Conservation (phyloP, 495 filamentous ascomycete species). For the Neurospora hispaniola region DNA sequence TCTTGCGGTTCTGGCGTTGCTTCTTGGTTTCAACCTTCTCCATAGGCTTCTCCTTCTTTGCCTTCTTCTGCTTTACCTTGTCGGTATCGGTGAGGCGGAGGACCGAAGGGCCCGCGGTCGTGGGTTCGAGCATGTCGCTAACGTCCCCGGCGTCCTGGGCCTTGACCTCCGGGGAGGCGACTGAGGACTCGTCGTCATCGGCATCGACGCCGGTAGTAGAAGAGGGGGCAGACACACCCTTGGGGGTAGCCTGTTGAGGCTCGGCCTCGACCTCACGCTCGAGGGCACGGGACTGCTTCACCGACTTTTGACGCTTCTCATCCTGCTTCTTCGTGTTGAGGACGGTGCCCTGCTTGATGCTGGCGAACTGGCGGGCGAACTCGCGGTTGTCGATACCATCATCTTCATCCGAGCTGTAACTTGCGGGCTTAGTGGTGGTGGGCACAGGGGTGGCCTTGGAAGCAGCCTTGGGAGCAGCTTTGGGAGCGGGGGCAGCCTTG, state of each 20-base stretch:
- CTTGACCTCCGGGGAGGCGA: slow-evolving; percentile 47
- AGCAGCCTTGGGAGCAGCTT: background rate
- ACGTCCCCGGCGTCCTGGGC: slow-evolving; percentile 51
- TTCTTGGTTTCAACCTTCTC: slow-evolving; percentile 71
- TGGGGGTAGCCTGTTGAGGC: slow-evolving; percentile 6
- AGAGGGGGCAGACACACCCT: slow-evolving; percentile 42
- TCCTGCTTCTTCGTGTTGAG: slow-evolving; percentile 45
- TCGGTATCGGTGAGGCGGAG: slow-evolving; percentile 63
- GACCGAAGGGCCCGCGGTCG: slow-evolving; percentile 56
- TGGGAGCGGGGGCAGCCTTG: background rate
- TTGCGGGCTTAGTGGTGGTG: slow-evolving; percentile 5
- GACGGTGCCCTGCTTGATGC: slow-evolving; percentile 52
- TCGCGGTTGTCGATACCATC: slow-evolving; percentile 58
- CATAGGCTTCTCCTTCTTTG: slow-evolving; percentile 45
- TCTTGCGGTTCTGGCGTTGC: slow-evolving; percentile 75
- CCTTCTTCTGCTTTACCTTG: slow-evolving; percentile 45
- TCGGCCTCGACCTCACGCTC: slow-evolving; percentile 23
- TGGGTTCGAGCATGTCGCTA: slow-evolving; percentile 79
- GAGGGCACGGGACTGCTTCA: slow-evolving; percentile 44
- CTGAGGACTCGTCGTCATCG: slow-evolving; percentile 66
- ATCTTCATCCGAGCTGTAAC: slow-evolving; percentile 40
- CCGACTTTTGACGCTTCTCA: slow-evolving; percentile 49
- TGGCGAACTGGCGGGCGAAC: slow-evolving; percentile 60
- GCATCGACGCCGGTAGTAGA: slow-evolving; percentile 72
- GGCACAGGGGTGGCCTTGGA: slow-evolving; percentile 5